phyloP scores from a whole-genome alignment of 441 rosid species.

The Aleurites moluccanus region DNA sequence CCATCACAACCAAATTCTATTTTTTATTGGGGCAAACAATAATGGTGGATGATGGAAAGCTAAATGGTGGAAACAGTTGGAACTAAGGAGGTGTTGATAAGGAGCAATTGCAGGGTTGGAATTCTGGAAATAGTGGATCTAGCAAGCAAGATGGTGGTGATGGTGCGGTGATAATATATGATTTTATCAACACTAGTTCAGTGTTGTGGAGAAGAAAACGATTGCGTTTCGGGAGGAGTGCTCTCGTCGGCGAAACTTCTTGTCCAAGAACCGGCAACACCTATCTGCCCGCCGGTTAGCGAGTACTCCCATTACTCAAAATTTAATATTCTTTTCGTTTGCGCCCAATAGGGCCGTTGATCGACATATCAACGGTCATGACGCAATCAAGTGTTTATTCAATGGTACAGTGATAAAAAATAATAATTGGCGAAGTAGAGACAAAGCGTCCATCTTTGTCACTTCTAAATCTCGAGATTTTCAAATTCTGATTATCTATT shows the following conservation, averaged over 20 bases:
- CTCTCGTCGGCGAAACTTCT: neutral
- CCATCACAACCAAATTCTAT: too few relatives aligned
- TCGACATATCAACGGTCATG: neutral
- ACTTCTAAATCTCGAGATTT: constrained; percentile 49
- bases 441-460: constrained; percentile 58
- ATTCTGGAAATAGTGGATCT: constrained; percentile 22
- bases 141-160: constrained; percentile 17
- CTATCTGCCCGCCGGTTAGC: neutral
- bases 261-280: neutral
- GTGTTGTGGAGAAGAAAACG: neutral
- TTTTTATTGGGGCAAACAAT: too few relatives aligned
- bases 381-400: neutral
- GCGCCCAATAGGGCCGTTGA: neutral
- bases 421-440: neutral
- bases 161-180: neutral
- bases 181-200: too few relatives aligned
- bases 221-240: neutral
- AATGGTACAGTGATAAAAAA: neutral
- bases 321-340: neutral
- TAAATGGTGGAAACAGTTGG: constrained; percentile 13
- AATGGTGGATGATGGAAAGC: neutral
- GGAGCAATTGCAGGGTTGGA: constrained; percentile 24
- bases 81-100: constrained; percentile 32
- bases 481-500: constrained; percentile 31
- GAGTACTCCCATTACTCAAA: constrained; percentile 7